Percentiles rank a stretch among this genome's conserved stretches.
These are phyloP conservation scores for Hypoxylon sp. DNA, from an alignment of 2,329 filamentous ascomycete genomes.

Conservation along the genomic window DNA sequence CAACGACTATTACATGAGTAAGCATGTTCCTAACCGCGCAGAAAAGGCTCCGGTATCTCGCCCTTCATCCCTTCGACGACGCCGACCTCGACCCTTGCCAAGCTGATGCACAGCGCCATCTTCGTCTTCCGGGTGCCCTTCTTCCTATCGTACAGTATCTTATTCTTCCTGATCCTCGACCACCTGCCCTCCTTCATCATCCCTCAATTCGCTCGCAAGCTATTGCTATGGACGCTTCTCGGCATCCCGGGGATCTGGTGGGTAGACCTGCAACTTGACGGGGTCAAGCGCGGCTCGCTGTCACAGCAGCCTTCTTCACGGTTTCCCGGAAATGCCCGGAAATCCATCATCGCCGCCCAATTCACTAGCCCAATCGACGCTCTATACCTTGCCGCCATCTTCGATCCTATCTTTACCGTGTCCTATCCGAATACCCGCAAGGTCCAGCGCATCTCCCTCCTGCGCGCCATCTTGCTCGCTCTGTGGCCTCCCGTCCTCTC, in stretches of 20 bases:
- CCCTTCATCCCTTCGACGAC: slow-evolving; percentile 89
- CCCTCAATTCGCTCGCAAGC: slow-evolving; percentile 76
- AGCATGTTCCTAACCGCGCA: slow-evolving; percentile 11
- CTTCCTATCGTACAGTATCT: slow-evolving; percentile 73
- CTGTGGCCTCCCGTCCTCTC: slow-evolving; percentile 67
- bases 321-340: slow-evolving; percentile 75
- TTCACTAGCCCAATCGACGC: slow-evolving; percentile 95
- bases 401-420: slow-evolving; percentile 93
- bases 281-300: slow-evolving; percentile 90
- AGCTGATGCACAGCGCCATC: slow-evolving; percentile 75
- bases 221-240: slow-evolving; percentile 87
- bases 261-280: slow-evolving; percentile 98
- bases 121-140: slow-evolving; percentile 86
- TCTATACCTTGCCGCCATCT: slow-evolving; percentile 93
- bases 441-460: slow-evolving; percentile 81
- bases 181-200: slow-evolving; percentile 72
- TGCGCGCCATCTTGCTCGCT: slow-evolving; percentile 79
- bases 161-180: slow-evolving; percentile 86
- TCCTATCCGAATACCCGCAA: slow-evolving; percentile 81
- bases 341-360: slow-evolving; percentile 87
- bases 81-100: slow-evolving; percentile 71
- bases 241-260: slow-evolving; percentile 95
- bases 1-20: background rate
- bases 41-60: slow-evolving; percentile 88
- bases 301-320: slow-evolving; percentile 78